Evolutionary conservation across 805 yeast genomes (phyloP).

Genomic region (Candida vartiovaarae): DNA sequence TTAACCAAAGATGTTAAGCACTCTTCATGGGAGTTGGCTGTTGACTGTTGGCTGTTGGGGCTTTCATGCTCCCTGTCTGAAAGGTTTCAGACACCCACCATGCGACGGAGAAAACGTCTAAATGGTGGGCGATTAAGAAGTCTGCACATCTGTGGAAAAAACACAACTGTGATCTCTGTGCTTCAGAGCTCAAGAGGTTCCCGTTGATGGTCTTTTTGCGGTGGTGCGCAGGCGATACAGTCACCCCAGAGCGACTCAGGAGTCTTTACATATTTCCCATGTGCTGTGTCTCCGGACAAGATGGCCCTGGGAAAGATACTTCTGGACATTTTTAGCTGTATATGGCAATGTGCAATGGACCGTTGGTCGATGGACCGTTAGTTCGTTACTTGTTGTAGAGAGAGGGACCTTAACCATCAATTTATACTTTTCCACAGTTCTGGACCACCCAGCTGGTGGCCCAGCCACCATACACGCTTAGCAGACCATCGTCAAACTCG

Average conservation of each 20-base stretch:
- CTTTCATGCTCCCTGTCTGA: slow-evolving; percentile 1
- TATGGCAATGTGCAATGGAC: too few species aligned
- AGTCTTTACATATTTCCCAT: slow-evolving; percentile 77
- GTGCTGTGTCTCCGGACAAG: slow-evolving; percentile 35
- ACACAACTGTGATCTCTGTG: too few species aligned
- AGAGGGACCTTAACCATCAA: neutral
- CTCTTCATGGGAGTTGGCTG: too few species aligned
- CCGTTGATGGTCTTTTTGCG: neutral
- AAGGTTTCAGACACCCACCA: slow-evolving; percentile 14
- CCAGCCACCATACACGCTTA: slow-evolving; percentile 49
- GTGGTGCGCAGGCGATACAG: slow-evolving; percentile 38
- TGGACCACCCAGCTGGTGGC: slow-evolving; percentile 58
- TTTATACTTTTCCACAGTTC: neutral
- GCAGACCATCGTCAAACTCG: slow-evolving; percentile 6
- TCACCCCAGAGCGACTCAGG: slow-evolving; percentile 54
- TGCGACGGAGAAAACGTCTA: neutral
- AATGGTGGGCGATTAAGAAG: neutral
- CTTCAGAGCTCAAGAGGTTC: too few species aligned
- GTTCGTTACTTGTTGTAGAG: too few species aligned
- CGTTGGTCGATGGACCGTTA: too few species aligned
- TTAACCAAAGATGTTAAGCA: too few species aligned
- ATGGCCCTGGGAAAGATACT: slow-evolving; percentile 78
- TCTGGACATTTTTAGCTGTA: slow-evolving; percentile 45
- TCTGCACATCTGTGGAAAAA: neutral
- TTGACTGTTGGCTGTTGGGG: too few species aligned